Conservation (phyloP, 352 stramenopile species). For the Globisporangium acanthophoron region DNA sequence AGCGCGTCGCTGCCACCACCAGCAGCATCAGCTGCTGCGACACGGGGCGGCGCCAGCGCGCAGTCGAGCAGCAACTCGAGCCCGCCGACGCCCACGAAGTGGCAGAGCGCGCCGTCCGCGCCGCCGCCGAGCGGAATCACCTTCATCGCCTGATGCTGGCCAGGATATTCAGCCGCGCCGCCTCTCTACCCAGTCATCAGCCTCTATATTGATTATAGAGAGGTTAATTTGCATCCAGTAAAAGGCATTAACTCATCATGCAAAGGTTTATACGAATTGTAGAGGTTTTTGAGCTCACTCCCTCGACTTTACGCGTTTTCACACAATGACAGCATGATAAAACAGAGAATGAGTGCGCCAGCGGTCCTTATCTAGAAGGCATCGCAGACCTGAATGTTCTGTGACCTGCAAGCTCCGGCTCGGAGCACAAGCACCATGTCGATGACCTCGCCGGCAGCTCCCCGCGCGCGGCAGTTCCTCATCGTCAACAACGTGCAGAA, state of each 20-base stretch:
- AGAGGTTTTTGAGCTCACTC: too few species aligned
- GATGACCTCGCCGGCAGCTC: not conserved
- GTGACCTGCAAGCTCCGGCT: too few species aligned
- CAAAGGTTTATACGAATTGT: too few species aligned
- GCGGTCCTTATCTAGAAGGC: too few species aligned
- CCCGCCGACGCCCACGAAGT: slow-evolving; percentile 76
- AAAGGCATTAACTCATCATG: too few species aligned
- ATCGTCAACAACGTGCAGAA: slow-evolving; percentile 94
- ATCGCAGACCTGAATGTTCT: slow-evolving; percentile 9
- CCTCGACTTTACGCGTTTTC: too few species aligned
- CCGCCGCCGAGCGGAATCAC: slow-evolving; percentile 7
- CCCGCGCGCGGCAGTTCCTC: slow-evolving; percentile 45
- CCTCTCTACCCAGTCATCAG: too few species aligned
- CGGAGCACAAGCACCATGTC: not conserved
- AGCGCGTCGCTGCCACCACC: not conserved
- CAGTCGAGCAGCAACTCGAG: slow-evolving; percentile 82
- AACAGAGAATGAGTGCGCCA: too few species aligned
- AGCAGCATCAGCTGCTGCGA: not conserved
- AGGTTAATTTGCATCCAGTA: too few species aligned
- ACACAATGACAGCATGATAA: too few species aligned
- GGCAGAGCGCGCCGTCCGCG: slow-evolving; percentile 64
- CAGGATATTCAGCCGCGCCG: too few species aligned
- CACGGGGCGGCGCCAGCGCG: slow-evolving; percentile 23
- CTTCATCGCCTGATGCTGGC: not conserved
- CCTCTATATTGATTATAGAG: too few species aligned